phyloP scores from a whole-genome alignment of 805 yeast species.

The Sungouiozyma intestinalis region DNA sequence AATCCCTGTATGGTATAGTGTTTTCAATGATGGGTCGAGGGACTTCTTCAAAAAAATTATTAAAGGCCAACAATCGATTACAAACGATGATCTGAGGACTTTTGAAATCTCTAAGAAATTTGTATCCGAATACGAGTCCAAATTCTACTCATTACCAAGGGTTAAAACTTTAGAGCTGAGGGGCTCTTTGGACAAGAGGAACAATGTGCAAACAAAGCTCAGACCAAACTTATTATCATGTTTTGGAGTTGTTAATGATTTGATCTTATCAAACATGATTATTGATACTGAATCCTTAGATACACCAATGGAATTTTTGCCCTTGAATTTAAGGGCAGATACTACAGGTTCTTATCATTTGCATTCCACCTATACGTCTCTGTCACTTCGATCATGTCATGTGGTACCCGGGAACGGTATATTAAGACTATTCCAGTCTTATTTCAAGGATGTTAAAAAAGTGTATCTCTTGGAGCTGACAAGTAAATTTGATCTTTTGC shows the following conservation, averaged over 20 bases:
- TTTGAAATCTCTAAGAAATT: conserved; percentile 22
- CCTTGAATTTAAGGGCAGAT: conserved; percentile 18
- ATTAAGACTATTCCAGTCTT: conserved; percentile 25
- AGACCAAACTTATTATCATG: conserved; percentile 38
- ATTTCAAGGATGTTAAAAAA: conserved; percentile 33
- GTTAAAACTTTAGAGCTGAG: conserved; percentile 19
- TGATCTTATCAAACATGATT: conserved; percentile 37
- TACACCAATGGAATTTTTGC: conserved; percentile 28
- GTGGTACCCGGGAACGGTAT: conserved; percentile 31
- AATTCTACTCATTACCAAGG: conserved; percentile 21
- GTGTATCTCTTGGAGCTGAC: conserved; percentile 32
- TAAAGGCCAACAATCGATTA: conserved; percentile 25
- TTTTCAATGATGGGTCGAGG: conserved; percentile 25
- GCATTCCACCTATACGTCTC: conserved; percentile 29
- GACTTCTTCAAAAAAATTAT: conserved; percentile 27
- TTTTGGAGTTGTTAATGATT: conserved; percentile 35
- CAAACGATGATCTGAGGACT: conserved; percentile 22
- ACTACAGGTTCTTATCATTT: conserved; percentile 14
- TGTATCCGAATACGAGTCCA: conserved; percentile 19
- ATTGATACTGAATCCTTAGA: conserved; percentile 35
- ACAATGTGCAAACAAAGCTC: conserved; percentile 8
- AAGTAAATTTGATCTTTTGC: conserved; percentile 37
- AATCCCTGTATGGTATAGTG: conserved; percentile 37
- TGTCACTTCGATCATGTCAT: conserved; percentile 28
- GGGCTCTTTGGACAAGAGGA: conserved; percentile 10